phyloP scores from a whole-genome alignment of 2,329 filamentous ascomycete genomes.

The Aspergillus carbonarius region DNA sequence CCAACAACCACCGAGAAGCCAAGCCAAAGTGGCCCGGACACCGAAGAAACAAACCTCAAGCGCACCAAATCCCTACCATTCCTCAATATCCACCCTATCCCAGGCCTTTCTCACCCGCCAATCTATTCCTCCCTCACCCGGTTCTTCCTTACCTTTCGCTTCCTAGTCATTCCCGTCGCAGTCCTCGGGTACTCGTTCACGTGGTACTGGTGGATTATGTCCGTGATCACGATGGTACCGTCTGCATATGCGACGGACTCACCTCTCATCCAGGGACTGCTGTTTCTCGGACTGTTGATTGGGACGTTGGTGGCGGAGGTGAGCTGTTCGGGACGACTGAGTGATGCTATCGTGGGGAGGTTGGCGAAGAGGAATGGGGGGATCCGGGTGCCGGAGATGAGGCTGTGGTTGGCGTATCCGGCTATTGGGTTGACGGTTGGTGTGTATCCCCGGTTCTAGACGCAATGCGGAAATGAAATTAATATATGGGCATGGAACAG shows the following conservation, averaged over 20 bases:
- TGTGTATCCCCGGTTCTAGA: conserved; percentile 16
- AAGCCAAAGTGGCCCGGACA: neutral
- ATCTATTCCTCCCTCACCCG: conserved; percentile 47
- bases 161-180: conserved; percentile 46
- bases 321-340: conserved; percentile 53
- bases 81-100: conserved; percentile 48
- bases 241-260: conserved; percentile 52
- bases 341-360: conserved; percentile 52
- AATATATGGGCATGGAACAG: conserved; percentile 4
- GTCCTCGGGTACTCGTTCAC: conserved; percentile 53
- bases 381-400: conserved; percentile 53
- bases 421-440: conserved; percentile 49
- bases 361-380: conserved; percentile 47
- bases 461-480: neutral
- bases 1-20: conserved; percentile 16
- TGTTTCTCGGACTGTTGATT: conserved; percentile 56
- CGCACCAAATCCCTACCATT: conserved; percentile 48
- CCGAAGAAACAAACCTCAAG: conserved; percentile 2
- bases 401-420: conserved; percentile 57
- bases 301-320: conserved; percentile 55
- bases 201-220: conserved; percentile 60
- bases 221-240: conserved; percentile 54
- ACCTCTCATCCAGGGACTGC: conserved; percentile 53
- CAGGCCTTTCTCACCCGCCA: conserved; percentile 54
- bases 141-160: conserved; percentile 51